Conservation (phyloP, 495 filamentous ascomycete genomes). For the Parmelia sp. region DNA sequence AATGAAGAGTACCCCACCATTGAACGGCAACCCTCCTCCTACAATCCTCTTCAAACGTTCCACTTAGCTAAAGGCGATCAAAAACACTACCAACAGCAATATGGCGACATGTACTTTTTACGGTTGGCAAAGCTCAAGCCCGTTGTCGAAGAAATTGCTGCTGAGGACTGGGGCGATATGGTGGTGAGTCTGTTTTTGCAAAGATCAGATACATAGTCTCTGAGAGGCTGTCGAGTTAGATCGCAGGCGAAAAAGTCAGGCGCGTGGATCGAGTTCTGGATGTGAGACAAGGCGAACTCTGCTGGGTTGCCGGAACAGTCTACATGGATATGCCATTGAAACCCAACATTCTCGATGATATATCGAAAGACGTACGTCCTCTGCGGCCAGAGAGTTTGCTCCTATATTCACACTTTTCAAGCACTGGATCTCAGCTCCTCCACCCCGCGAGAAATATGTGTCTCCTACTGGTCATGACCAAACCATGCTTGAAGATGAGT, state of each 20-base stretch:
- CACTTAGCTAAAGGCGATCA: slow-evolving; percentile 58
- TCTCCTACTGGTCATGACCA: slow-evolving; percentile 52
- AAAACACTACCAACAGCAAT: slow-evolving; percentile 88
- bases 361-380: slow-evolving; percentile 77
- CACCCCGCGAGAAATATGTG: slow-evolving; percentile 69
- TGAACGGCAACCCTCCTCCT: slow-evolving; percentile 52
- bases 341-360: slow-evolving; percentile 92
- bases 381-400: slow-evolving; percentile 18
- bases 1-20: slow-evolving; percentile 37
- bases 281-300: slow-evolving; percentile 90
- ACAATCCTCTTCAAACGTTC: slow-evolving; percentile 71
- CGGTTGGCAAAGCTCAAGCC: slow-evolving; percentile 85
- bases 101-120: slow-evolving; percentile 93
- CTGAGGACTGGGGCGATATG: slow-evolving; percentile 68
- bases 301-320: slow-evolving; percentile 90
- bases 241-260: slow-evolving; percentile 68
- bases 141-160: slow-evolving; percentile 65
- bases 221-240: slow-evolving; percentile 36
- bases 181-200: slow-evolving; percentile 39
- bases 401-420: slow-evolving; percentile 29
- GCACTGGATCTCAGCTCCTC: slow-evolving; percentile 83
- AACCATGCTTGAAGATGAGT: slow-evolving; percentile 92
- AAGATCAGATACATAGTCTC: background rate
- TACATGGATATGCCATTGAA: slow-evolving; percentile 98
- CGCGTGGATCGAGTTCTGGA: slow-evolving; percentile 83